Evolutionary conservation across 2,329 filamentous ascomycete genomes (phyloP).

Genomic region (Drechslera avenae): DNA sequence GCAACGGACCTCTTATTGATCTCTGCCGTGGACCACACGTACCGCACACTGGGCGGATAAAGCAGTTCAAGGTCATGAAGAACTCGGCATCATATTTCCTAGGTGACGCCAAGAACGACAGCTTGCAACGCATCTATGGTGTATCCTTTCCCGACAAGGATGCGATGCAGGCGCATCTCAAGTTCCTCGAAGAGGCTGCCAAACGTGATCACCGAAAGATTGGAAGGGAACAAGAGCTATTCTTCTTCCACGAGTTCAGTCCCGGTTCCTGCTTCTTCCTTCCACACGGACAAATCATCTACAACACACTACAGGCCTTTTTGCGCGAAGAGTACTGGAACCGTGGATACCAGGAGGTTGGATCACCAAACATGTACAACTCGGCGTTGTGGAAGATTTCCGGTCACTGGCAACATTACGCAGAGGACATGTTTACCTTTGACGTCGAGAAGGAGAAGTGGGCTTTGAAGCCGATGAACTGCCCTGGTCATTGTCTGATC

Average conservation of each 20-base stretch:
- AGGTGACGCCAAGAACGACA: conserved; percentile 91
- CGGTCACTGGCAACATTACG: conserved; percentile 90
- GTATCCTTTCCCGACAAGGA: conserved; percentile 98
- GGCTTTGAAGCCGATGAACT: conserved; percentile 97
- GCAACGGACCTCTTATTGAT: conserved; percentile 92
- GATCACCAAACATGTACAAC: conserved; percentile 96
- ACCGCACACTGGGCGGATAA: conserved; percentile 89
- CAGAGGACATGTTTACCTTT: conserved; percentile 95
- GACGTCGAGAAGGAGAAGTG: conserved; percentile 81
- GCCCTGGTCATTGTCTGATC: conserved; percentile 89
- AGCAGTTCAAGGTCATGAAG: conserved; percentile 93
- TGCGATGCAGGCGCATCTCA: conserved; percentile 87
- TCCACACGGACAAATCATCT: conserved; percentile 90
- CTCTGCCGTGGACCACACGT: conserved; percentile 94
- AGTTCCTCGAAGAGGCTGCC: conserved; percentile 95
- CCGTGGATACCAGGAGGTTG: conserved; percentile 92
- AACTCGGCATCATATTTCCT: conserved; percentile 88
- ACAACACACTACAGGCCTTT: conserved; percentile 83
- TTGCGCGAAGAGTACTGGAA: conserved; percentile 88
- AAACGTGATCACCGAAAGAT: conserved; percentile 95
- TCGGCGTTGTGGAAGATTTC: conserved; percentile 91
- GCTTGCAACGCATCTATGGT: conserved; percentile 93
- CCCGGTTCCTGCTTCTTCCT: conserved; percentile 92
- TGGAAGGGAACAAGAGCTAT: conserved; percentile 93
- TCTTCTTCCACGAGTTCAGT: conserved; percentile 95